Evolutionary conservation across 495 filamentous ascomycete genomes (phyloP), one percentile per base, ranked within the genome.

Genomic region (Trichoderma orchidacearum): DNA sequence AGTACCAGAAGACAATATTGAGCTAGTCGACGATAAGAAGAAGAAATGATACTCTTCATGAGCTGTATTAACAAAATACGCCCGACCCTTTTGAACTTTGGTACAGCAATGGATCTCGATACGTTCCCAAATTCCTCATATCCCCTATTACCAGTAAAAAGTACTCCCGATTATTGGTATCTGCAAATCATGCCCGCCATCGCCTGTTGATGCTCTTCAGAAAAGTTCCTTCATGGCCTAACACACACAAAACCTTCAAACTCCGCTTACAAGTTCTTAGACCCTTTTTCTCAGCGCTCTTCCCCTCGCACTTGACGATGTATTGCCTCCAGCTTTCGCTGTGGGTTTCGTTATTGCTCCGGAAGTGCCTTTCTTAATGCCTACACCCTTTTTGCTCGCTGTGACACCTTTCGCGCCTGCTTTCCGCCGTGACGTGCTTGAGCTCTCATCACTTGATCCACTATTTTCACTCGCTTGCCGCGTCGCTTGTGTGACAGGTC

Each of bases 1-100:
- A 35, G 85, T 97, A 52, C 91, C 93, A 5, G 88, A 93, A 67
- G 87, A 90, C 64, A 96, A 98, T 72, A 86, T 97, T 58, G 94
- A 97, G 68, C 70, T 89, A 60, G 81, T 96, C 13, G 90, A 95
- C 71, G 89, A 94, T 66, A 93, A 91, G 80, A 92, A 92, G 79
- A 92, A 91, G 78, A 90, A 90, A 77, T 72, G 69, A 57, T 68
- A 62, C 30, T 65, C 45, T 54, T 66, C 59, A 53, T 62, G 62
- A 28, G 63, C 51, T 7, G 56, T 31, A 52, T 29, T 28, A 31
- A 23, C 5, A 30, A 15, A 53, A 53, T 17, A 48, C 41, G 21
- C 41, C 41, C 15, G 21, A 48, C 27, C 15, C 21, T 23, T 11
- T 9, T 4, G 23, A 8, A 13, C 27, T 27, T 36, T 27, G 5